phyloP scores from a whole-genome alignment of 768 basidiomycete genomes.

The Guyanaporus albipodus region DNA sequence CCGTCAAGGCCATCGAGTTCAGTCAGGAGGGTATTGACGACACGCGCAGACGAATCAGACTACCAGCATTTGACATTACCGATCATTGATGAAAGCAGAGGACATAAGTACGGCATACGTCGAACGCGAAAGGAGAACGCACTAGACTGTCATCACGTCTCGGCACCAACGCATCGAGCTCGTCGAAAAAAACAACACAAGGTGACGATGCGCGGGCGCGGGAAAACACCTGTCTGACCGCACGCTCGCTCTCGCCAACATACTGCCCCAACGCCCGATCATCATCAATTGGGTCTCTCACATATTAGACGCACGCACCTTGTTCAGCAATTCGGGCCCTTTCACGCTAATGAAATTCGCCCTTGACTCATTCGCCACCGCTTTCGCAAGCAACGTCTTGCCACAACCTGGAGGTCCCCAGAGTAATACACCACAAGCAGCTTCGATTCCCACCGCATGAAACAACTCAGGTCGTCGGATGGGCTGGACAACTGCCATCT shows the following conservation, averaged over 20 bases:
- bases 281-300: no score
- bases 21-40: conserved; percentile 88
- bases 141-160: conserved; percentile 87
- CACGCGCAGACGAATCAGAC: conserved; percentile 91
- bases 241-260: conserved; percentile 94
- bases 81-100: not conserved
- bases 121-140: conserved; percentile 23
- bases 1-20: conserved; percentile 90
- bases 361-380: conserved; percentile 91
- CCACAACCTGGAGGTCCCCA: conserved; percentile 99
- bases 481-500: conserved; percentile 97
- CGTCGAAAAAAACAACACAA: conserved; percentile 95
- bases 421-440: conserved; percentile 89
- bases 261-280: conserved; percentile 50
- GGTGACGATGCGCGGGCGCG: conserved; percentile 91
- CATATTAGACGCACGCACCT: conserved; percentile 47
- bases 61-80: not conserved
- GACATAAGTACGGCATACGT: not conserved
- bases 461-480: conserved; percentile 89
- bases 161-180: conserved; percentile 89
- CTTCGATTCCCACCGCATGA: conserved; percentile 81
- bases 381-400: conserved; percentile 96
- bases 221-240: conserved; percentile 91
- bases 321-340: conserved; percentile 94
- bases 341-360: conserved; percentile 99